These are phyloP conservation scores for Metschnikowia lochheadii DNA, from an alignment of 805 yeast genomes.

Conservation along the genomic window DNA sequence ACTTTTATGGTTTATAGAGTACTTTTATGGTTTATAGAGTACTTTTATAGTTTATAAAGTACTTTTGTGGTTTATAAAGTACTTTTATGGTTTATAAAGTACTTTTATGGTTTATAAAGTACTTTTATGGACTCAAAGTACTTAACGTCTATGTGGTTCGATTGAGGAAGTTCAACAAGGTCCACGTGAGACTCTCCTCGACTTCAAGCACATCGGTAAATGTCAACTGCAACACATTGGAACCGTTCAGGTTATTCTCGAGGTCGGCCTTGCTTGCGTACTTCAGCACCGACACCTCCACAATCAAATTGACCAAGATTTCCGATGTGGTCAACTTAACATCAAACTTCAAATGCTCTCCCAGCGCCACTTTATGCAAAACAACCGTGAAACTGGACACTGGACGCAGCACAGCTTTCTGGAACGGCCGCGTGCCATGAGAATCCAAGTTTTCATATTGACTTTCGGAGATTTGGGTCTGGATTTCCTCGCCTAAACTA, in stretches of 20 bases:
- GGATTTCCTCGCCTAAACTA: conserved; percentile 8
- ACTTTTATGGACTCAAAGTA: neutral
- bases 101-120: neutral
- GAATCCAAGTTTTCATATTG: conserved; percentile 26
- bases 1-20: no score
- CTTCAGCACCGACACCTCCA: conserved; percentile 33
- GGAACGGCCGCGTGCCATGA: conserved; percentile 29
- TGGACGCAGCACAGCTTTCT: conserved; percentile 39
- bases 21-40: no score
- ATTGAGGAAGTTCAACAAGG: conserved; percentile 34
- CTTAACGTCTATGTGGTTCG: neutral
- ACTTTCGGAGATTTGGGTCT: conserved; percentile 6
- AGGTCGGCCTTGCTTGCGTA: conserved; percentile 24
- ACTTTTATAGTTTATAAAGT: no score
- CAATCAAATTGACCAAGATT: conserved; percentile 36
- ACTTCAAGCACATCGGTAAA: conserved; percentile 51
- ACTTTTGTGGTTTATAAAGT: no score
- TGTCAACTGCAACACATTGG: conserved; percentile 40
- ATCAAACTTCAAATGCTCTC: conserved; percentile 22
- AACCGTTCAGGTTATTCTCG: conserved; percentile 27
- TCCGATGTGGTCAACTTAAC: conserved; percentile 37
- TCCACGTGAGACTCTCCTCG: conserved; percentile 56
- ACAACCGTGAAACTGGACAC: conserved; percentile 26
- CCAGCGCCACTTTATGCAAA: conserved; percentile 17
- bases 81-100: neutral